Evolutionary conservation across 202 grass and related monocot species (phyloP).

Genomic region (Zoysia matrella): DNA sequence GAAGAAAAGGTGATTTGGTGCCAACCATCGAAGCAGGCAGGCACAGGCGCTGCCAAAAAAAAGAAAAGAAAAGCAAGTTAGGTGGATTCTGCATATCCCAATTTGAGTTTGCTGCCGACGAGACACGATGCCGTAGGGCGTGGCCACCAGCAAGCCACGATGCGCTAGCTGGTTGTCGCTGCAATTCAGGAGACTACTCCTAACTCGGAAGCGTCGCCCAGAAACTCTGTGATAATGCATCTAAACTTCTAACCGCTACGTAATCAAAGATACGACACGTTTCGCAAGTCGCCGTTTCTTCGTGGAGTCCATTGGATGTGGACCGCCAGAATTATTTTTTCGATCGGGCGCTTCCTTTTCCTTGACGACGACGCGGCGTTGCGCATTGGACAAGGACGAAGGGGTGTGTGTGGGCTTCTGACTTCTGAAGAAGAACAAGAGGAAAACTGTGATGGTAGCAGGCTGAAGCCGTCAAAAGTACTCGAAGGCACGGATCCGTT

Average conservation of each 20-base stretch:
- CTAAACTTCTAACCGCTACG: too few species aligned
- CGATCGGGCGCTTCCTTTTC: not conserved
- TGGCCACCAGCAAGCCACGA: constrained; percentile 22
- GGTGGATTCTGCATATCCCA: not conserved
- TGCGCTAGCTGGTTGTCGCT: not conserved
- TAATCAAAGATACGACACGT: too few species aligned
- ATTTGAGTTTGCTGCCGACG: too few species aligned
- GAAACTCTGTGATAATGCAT: too few species aligned
- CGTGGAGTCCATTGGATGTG: too few species aligned
- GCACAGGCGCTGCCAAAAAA: not conserved
- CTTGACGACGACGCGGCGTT: not conserved
- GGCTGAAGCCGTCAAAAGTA: not conserved
- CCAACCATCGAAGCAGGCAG: not conserved
- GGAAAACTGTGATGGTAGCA: too few species aligned
- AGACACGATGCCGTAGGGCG: too few species aligned
- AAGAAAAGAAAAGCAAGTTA: not conserved
- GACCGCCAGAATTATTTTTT: not conserved
- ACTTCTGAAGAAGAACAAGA: too few species aligned
- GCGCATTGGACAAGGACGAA: not conserved
- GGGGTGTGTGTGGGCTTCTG: too few species aligned
- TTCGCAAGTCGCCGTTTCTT: not conserved
- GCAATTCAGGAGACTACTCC: not conserved
- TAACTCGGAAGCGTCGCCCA: too few species aligned
- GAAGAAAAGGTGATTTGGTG: too few species aligned
- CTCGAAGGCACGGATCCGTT: constrained; percentile 6